A percentile compares a stretch with the other conserved stretches of the same genome.
These are phyloP conservation scores for Diospyros lotus DNA, from an alignment of 148 eudicot genomes.

Conservation along the genomic window DNA sequence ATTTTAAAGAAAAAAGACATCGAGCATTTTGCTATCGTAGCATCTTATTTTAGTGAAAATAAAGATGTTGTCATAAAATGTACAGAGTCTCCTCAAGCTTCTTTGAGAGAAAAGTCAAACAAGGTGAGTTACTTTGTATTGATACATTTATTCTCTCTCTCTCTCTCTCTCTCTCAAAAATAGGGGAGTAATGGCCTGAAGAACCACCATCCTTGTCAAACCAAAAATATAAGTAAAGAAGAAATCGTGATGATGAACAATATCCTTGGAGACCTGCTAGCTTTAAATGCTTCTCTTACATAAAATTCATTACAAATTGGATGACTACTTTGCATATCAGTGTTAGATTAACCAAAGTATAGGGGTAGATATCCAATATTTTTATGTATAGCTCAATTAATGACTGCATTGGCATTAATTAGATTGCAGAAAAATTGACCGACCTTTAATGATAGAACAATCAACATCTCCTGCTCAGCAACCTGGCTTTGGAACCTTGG, in stretches of 20 bases:
- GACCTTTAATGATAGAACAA: not conserved
- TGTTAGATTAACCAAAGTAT: not conserved
- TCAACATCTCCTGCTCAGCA: not conserved
- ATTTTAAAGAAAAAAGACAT: conserved; percentile 73
- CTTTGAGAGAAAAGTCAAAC: conserved; percentile 80
- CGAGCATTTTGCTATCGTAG: conserved; percentile 48
- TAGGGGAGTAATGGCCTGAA: not conserved
- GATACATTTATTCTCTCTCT: not conserved
- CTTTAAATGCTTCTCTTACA: not conserved
- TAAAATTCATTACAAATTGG: not conserved
- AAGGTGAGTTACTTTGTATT: conserved; percentile 43
- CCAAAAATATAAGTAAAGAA: not conserved
- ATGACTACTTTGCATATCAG: not conserved
- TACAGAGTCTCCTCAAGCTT: conserved; percentile 93
- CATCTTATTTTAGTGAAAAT: conserved; percentile 70
- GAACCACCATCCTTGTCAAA: not conserved
- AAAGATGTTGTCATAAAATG: conserved; percentile 58
- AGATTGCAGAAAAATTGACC: not conserved
- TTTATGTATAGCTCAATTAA: not conserved
- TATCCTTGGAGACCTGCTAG: not conserved
- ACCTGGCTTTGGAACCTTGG: not conserved
- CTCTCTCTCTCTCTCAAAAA: conserved; percentile 4
- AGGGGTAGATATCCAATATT: not conserved
- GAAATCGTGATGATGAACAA: not conserved
- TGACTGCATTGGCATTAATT: not conserved